Conservation (phyloP, 2,329 filamentous ascomycete genomes). For the Alternaria ventricosa region DNA sequence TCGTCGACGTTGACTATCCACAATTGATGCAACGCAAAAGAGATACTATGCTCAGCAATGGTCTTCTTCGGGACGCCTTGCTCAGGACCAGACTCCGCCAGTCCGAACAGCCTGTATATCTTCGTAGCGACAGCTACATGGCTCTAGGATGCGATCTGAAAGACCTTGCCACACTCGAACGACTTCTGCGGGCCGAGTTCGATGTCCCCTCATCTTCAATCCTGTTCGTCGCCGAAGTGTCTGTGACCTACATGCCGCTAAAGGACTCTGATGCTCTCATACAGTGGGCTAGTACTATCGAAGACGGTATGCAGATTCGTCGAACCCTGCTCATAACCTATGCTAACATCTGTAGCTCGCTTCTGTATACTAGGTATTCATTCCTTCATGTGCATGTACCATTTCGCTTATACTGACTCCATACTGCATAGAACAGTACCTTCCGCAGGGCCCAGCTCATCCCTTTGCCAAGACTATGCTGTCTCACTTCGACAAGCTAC, state of each 20-base stretch:
- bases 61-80: constrained; percentile 51
- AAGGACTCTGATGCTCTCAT: constrained; percentile 76
- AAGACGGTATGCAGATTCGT: constrained; percentile 62
- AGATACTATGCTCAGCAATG: constrained; percentile 65
- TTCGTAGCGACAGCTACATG: constrained; percentile 70
- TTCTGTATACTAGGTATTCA: constrained; percentile 72
- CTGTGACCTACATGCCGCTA: constrained; percentile 86
- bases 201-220: constrained; percentile 66
- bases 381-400: neutral
- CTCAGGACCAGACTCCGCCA: constrained; percentile 34
- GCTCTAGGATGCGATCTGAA: constrained; percentile 84
- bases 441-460: constrained; percentile 77
- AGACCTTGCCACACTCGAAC: constrained; percentile 67
- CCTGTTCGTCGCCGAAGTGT: constrained; percentile 87
- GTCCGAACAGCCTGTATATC: constrained; percentile 36
- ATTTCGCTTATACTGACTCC: constrained; percentile 1
- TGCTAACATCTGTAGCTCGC: constrained; percentile 60
- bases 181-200: constrained; percentile 65
- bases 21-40: constrained; percentile 79
- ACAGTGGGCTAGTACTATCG: constrained; percentile 75
- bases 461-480: constrained; percentile 90
- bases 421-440: constrained; percentile 69
- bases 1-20: constrained; percentile 87
- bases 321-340: neutral
- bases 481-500: constrained; percentile 79